Base-by-base conservation (phyloP, 2,329 filamentous ascomycete genomes). In the Apiospora malaysiana region DNA sequence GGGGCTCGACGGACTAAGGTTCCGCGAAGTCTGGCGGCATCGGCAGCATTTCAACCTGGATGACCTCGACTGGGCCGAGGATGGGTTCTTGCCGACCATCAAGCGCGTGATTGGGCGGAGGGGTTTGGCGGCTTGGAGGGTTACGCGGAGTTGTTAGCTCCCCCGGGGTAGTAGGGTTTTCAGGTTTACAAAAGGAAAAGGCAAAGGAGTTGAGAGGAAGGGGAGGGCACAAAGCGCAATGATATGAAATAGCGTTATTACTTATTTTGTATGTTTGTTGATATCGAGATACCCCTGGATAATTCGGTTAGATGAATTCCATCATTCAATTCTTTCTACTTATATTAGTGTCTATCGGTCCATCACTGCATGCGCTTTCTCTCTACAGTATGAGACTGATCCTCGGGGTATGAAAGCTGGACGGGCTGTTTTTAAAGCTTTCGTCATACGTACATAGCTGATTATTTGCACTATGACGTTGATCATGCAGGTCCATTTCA, bases 11-110 rank as follows among this genome's bases (percentile, higher is more conserved):
- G 88, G 89, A 1, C 76, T 94, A 68, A 82, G 86, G 43, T 91
- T 95, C 75, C 85, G 90, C 71, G 88, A 93, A 78, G 88, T 93
- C 4, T 95, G 92, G 91, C 86, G 87, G 71, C 86, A 93, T 76
- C 83, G 81, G 66, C 85, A 86, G 70, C 93, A 95, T 80, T 81
- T 95, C 45, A 94, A 94, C 76, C 82, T 95, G 56, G 93, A 95
- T 79, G 93, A 95, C 81, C 83, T 95, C 78, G 92, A 95, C 78
- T 94, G 93, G 83, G 92, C 84, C 2, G 90, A 93, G 72, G 93
- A 95, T 75, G 93, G 93, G 7, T 84, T 95, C 68, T 92, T 89
- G 91, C 85, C 87, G 72, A 95, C 93, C 9, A 80, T 95, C 65
- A 83, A 85, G 46, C 84, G 92, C 74, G 92, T 94, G 4, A 82